A percentile compares a stretch with the other conserved stretches of the same genome.
Evolutionary conservation across 2,329 filamentous ascomycete species (phyloP).

Genomic region (Pseudopyricularia cyperi): DNA sequence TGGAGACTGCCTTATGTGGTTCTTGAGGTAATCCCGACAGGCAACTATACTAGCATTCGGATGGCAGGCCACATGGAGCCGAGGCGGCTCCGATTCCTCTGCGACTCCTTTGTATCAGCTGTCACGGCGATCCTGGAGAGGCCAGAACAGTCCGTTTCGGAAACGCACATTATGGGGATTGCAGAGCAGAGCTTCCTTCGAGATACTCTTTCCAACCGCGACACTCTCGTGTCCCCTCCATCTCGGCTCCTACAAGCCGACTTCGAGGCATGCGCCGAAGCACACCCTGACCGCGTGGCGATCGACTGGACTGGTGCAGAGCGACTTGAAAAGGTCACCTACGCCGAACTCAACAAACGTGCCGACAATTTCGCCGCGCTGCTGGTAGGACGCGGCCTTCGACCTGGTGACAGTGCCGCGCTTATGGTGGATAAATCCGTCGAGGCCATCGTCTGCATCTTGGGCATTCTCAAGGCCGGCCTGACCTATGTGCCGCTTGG

Average conservation of each 20-base stretch:
- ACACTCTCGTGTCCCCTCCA: not conserved
- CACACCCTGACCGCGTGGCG: not conserved
- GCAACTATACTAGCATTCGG: slow-evolving; percentile 1
- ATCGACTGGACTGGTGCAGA: slow-evolving; percentile 3
- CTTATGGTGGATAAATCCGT: not conserved
- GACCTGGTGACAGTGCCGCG: not conserved
- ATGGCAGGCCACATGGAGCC: slow-evolving; percentile 4
- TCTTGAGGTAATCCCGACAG: slow-evolving; percentile 3
- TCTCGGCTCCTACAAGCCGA: slow-evolving; percentile 5
- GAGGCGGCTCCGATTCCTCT: slow-evolving; percentile 3
- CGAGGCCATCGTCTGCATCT: slow-evolving; percentile 7
- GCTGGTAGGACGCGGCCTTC: slow-evolving; percentile 1
- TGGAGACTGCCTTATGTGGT: slow-evolving; percentile 1
- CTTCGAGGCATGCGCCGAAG: slow-evolving; percentile 4
- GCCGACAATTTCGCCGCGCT: slow-evolving; percentile 3
- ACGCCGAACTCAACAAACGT: slow-evolving; percentile 4
- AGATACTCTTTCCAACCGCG: not conserved
- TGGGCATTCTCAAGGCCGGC: slow-evolving; percentile 12
- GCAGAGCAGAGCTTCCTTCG: slow-evolving; percentile 2
- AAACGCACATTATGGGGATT: slow-evolving; percentile 1
- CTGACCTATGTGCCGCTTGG: slow-evolving; percentile 10
- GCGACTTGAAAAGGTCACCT: slow-evolving; percentile 3
- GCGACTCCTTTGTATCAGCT: slow-evolving; percentile 2
- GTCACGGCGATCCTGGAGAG: not conserved
- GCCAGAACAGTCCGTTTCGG: not conserved